Evolutionary conservation across 805 yeast genomes (phyloP).

Genomic region (Suhomyces prunicola): DNA sequence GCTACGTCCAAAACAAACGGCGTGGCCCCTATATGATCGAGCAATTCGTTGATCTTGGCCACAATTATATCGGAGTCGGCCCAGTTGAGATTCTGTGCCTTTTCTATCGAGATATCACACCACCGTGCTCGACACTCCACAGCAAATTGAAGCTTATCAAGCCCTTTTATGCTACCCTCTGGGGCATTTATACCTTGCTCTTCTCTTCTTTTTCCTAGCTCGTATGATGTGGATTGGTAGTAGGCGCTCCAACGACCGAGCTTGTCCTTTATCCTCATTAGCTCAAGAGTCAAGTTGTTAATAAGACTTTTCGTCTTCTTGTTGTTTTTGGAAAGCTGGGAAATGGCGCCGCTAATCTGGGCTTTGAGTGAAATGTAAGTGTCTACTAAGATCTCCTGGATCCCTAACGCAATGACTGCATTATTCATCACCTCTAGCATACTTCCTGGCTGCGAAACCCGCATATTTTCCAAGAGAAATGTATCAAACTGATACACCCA

Average conservation of each 20-base stretch:
- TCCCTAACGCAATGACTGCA: constrained; percentile 31
- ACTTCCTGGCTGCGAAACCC: neutral
- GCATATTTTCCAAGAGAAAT: constrained; percentile 11
- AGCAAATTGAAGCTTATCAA: neutral
- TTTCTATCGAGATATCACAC: constrained; percentile 30
- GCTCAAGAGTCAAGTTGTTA: constrained; percentile 36
- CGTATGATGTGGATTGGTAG: constrained; percentile 23
- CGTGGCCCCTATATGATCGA: constrained; percentile 8
- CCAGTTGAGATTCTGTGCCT: constrained; percentile 28
- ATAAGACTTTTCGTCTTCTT: constrained; percentile 26
- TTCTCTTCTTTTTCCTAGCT: neutral
- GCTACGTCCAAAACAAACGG: constrained; percentile 26
- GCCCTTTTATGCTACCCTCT: neutral
- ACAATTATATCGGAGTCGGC: constrained; percentile 27
- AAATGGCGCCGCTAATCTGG: constrained; percentile 18
- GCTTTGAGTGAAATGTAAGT: constrained; percentile 31
- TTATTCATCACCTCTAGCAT: constrained; percentile 1
- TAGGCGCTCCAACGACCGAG: constrained; percentile 48
- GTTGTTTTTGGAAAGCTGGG: constrained; percentile 16
- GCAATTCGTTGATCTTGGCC: constrained; percentile 17
- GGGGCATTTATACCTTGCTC: neutral
- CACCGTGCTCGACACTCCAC: constrained; percentile 26
- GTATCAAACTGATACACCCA: constrained; percentile 35
- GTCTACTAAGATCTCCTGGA: constrained; percentile 49
- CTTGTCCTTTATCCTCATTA: constrained; percentile 39